Evolutionary conservation across 2,329 filamentous ascomycete species (phyloP), one percentile per base, ranked within the genome.

Genomic region (Pseudogymnoascus sp.): DNA sequence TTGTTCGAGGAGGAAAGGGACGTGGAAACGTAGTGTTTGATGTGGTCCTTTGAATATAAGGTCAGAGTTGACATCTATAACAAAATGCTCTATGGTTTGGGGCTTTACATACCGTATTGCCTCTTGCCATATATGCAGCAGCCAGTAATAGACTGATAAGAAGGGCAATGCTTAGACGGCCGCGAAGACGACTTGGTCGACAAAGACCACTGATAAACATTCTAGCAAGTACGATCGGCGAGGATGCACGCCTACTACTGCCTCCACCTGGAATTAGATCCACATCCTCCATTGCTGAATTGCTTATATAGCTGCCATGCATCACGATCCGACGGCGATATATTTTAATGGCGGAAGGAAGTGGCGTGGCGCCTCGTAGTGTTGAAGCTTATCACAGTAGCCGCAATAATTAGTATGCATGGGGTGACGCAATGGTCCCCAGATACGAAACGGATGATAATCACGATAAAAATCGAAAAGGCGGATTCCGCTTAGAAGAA

Each of bases 161-260:
- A 5, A 65, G n/a, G 21, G 61, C 37, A 33, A 68, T 43, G 1
- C 60, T 5, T 11, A 66, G 35, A 21, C 64, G 59, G 29, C 64
- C 63, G 16, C 67, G 65, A 43, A 67, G 39, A 26, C 66, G 63
- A 59, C 65, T 65, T 23, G 67, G 68, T 21, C 66, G 63, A 41
- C 64, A 59, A 6, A 70, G 43, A 33, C 63, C 62, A 41, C 63
- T 63, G 21, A 67, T 23, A 14, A 67, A 10, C 29, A 67, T 65
- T 33, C 43, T 29, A 29, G 65, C 61, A 16, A 69, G 62, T 43
- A 43, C 65, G 35, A 26, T 65, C 7, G 66, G 62, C 2, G 65
- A 66, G 38, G 31, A 64, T 19, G 41, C 64, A 7, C 12, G 45
- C 16, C 52, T 41, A 10, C 21, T 63, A 16, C 45, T 38, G 45